Percentiles rank a stretch among this genome's conserved stretches.
Evolutionary conservation across 2,329 filamentous ascomycete species (phyloP).

Genomic region (Ophiostoma angusticollis): DNA sequence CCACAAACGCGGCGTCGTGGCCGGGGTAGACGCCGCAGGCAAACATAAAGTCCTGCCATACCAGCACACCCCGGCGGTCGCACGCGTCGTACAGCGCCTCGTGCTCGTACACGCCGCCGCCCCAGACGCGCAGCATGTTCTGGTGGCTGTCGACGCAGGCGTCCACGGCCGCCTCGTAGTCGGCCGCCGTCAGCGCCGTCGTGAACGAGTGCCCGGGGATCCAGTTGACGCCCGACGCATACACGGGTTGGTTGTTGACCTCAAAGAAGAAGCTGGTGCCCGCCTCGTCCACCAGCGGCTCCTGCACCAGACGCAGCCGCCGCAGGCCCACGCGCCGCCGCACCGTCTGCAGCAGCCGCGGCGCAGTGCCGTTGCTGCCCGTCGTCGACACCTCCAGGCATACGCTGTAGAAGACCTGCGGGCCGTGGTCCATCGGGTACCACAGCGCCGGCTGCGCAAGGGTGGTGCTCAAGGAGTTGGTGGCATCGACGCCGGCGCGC

Average conservation of each 20-base stretch:
- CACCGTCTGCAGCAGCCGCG: neutral
- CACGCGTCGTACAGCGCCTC: constrained; percentile 52
- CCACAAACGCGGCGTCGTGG: constrained; percentile 37
- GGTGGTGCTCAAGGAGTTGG: too few species aligned
- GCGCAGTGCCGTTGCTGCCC: too few species aligned
- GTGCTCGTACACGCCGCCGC: constrained; percentile 44
- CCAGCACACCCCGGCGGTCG: constrained; percentile 45
- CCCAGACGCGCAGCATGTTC: constrained; percentile 53
- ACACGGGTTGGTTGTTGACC: constrained; percentile 17
- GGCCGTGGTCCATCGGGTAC: constrained; percentile 8
- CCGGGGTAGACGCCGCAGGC: constrained; percentile 47
- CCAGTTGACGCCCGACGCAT: constrained; percentile 30
- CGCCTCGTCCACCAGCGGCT: constrained; percentile 2
- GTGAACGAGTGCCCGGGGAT: neutral
- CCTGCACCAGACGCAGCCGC: constrained; percentile 2
- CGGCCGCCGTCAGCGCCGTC: neutral
- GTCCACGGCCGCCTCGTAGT: neutral
- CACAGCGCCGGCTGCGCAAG: constrained; percentile 6
- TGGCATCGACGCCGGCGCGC: too few species aligned
- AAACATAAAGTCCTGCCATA: constrained; percentile 54
- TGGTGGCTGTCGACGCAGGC: constrained; percentile 42
- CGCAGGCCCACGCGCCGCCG: constrained; percentile 5
- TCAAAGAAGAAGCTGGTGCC: constrained; percentile 10
- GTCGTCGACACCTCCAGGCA: neutral
- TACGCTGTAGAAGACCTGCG: constrained; percentile 6